phyloP scores from a whole-genome alignment of 345 rosid genomes.

The Arabis alpina region DNA sequence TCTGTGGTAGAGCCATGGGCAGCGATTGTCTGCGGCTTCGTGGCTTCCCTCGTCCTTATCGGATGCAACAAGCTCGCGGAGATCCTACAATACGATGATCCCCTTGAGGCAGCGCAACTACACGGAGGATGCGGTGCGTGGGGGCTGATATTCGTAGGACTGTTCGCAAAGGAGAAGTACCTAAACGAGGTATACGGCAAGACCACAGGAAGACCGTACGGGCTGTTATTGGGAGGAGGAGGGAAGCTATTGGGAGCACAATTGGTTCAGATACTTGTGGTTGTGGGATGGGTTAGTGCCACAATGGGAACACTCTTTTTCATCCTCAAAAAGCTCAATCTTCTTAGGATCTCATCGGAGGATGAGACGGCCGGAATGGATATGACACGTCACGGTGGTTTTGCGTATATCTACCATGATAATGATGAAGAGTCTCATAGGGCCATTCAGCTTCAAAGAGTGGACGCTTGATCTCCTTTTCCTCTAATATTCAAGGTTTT shows the following conservation, averaged over 20 bases:
- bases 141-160: conserved; percentile 76
- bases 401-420: conserved; percentile 75
- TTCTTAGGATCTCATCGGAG: conserved; percentile 68
- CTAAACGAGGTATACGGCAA: conserved; percentile 55
- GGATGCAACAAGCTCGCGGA: conserved; percentile 73
- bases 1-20: conserved; percentile 93
- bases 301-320: conserved; percentile 77
- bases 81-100: conserved; percentile 63
- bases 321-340: conserved; percentile 55
- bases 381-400: conserved; percentile 80
- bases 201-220: conserved; percentile 49
- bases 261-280: conserved; percentile 61
- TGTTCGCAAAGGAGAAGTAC: conserved; percentile 62
- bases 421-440: conserved; percentile 49
- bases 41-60: conserved; percentile 64
- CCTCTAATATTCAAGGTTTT: conserved; percentile 4
- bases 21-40: conserved; percentile 75
- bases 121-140: conserved; percentile 91
- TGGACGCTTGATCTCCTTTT: conserved; percentile 37
- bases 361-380: conserved; percentile 92
- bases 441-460: conserved; percentile 44
- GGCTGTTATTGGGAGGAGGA: conserved; percentile 84
- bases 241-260: conserved; percentile 78
- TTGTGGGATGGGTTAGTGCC: conserved; percentile 72
- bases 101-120: conserved; percentile 76